Evolutionary conservation across 73 alveolate species (phyloP), one percentile per base, ranked within the genome.

Genomic region (Stentor coeruleus): DNA sequence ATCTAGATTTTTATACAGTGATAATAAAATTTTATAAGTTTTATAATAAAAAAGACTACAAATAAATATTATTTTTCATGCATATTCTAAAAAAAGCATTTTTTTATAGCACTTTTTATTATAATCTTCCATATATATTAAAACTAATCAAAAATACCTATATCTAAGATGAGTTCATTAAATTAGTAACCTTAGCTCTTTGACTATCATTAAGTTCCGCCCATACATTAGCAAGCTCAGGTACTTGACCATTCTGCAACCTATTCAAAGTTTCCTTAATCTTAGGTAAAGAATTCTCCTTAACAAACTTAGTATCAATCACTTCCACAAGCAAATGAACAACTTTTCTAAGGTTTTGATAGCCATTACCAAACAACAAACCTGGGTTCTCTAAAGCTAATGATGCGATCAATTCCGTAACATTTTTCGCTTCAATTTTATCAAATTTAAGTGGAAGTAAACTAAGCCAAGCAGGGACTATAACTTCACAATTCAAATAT

Each of bases 391-490:
- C 6, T 38, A 82, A 49, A 33, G 72, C 38, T 40, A 76, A 31
- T 42, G 87, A 92, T 3, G 92, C 88, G 33, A 87, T 77, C 28
- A 84, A 76, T 59, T 91, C 86, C 59, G 84, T 85, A 84, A 84
- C 49, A 20, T 76, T 57, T 37, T 76, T 84, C 31, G 89, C 90
- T 59, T 91, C 96, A 11, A 83, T 89, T 86, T 89, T 84, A 57
- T 91, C 96, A 38, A n/a, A 75, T 59, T 88, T 91, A 38, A 91
- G 82, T 15, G 96, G 96, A 76, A 91, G 74, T 26, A 35, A 42
- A 38, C 76, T 74, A 57, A 88, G 66, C 96, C 96, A 91, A 66
- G 79, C 79, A 20, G 79, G 39, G 37, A 66, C 37, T 26, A 66
- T 40, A 20, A 31, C 36, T 26, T 66, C 39, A 20, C n/a, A 20